A percentile compares a stretch with the other conserved stretches of the same genome.
Evolutionary conservation across 768 basidiomycete genomes (phyloP).

Genomic region (Lenzites betulinus): DNA sequence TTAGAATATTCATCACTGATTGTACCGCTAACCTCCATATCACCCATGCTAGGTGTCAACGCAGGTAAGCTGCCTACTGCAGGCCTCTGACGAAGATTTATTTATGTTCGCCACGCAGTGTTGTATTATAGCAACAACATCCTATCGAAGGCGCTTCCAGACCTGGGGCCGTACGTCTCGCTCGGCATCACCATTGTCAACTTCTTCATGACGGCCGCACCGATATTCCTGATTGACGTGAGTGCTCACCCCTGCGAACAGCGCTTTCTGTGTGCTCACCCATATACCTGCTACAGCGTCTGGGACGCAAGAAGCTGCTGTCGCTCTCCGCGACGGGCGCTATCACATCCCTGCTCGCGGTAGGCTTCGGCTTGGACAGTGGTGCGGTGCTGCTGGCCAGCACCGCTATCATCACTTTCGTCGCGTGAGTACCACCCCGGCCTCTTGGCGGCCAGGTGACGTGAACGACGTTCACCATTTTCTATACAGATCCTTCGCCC

Average conservation of each 20-base stretch:
- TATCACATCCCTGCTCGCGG: conserved; percentile 59
- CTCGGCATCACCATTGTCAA: conserved; percentile 85
- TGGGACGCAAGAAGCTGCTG: conserved; percentile 76
- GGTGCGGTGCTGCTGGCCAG: conserved; percentile 65
- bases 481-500: conserved; percentile 71
- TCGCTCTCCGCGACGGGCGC: conserved; percentile 66
- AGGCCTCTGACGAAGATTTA: conserved; percentile 2
- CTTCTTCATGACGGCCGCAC: conserved; percentile 79
- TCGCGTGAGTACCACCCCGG: conserved; percentile 56
- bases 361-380: conserved; percentile 72
- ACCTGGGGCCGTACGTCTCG: conserved; percentile 79
- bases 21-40: neutral
- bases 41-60: conserved; percentile 60
- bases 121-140: conserved; percentile 93
- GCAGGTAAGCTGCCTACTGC: conserved; percentile 47
- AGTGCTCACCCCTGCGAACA: conserved; percentile 66
- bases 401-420: conserved; percentile 74
- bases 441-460: neutral
- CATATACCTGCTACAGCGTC: conserved; percentile 59
- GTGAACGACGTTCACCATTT: neutral
- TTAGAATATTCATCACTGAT: neutral
- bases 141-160: conserved; percentile 75
- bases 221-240: conserved; percentile 86
- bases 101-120: conserved; percentile 44
- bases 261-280: conserved; percentile 63